Percentiles rank a stretch among this genome's conserved stretches.
Evolutionary conservation across 306 rosid species (phyloP).

Genomic region (Medicago ruthenica): DNA sequence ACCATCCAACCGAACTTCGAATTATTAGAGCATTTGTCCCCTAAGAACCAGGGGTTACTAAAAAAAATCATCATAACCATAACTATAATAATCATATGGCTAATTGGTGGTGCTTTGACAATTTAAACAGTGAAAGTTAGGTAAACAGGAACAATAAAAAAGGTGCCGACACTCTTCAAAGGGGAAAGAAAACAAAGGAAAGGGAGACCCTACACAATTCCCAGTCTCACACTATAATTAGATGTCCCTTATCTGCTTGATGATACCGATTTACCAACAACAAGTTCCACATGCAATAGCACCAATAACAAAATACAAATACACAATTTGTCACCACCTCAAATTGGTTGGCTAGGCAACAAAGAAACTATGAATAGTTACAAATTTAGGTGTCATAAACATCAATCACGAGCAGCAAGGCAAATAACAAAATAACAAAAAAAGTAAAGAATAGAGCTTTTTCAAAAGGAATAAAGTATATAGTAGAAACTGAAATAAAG

Average conservation of each 20-base stretch:
- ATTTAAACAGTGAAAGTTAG: slow-evolving; percentile 30
- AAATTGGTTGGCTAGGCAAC: slow-evolving; percentile 36
- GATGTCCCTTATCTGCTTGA: slow-evolving; percentile 25
- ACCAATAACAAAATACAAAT: slow-evolving; percentile 41
- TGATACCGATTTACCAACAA: slow-evolving; percentile 35
- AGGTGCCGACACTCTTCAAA: slow-evolving; percentile 59
- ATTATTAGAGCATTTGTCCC: too few species aligned
- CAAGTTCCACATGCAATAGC: slow-evolving; percentile 37
- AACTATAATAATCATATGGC: background rate
- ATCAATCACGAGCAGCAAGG: slow-evolving; percentile 45
- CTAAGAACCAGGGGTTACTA: background rate
- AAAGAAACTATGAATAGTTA: slow-evolving; percentile 32
- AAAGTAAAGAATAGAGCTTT: slow-evolving; percentile 33
- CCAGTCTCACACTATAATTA: slow-evolving; percentile 31
- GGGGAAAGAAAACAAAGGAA: slow-evolving; percentile 34
- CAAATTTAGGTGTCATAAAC: slow-evolving; percentile 42
- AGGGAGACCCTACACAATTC: slow-evolving; percentile 45
- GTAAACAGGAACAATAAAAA: slow-evolving; percentile 7
- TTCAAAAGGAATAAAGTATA: slow-evolving; percentile 16
- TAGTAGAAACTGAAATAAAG: slow-evolving; percentile 25
- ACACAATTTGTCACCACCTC: slow-evolving; percentile 46
- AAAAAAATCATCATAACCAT: background rate
- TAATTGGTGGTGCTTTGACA: slow-evolving; percentile 26
- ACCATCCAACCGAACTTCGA: too few species aligned
- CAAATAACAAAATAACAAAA: slow-evolving; percentile 1